A percentile compares a stretch with the other conserved stretches of the same genome.
phyloP scores from a whole-genome alignment of 192 early-diverging fungal genomes.

The Coemansia sp. region DNA sequence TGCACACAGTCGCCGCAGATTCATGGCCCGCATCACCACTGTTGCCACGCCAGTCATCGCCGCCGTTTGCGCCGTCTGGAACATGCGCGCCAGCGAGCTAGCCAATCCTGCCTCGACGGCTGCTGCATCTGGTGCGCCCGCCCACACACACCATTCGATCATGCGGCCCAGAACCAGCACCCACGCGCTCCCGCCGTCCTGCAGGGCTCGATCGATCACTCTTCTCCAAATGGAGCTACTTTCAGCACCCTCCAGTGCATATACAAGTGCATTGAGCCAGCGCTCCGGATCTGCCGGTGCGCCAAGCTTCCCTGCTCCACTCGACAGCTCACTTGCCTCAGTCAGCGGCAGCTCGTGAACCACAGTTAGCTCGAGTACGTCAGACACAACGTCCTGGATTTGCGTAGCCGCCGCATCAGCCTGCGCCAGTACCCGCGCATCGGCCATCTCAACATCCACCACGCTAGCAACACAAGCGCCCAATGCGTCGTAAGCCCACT shows the following conservation, averaged over 20 bases:
- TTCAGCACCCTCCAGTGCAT: not conserved
- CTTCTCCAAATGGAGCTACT: constrained; percentile 14
- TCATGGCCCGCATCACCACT: constrained; percentile 18
- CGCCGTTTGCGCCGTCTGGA: constrained; percentile 3
- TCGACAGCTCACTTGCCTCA: no score
- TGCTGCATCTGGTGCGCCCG: constrained; percentile 11
- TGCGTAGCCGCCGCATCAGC: constrained; percentile 13
- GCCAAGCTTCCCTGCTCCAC: not conserved
- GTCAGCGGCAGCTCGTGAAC: constrained; percentile 19
- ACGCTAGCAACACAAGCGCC: constrained; percentile 7
- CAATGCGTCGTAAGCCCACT: not conserved
- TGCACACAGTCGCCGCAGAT: constrained; percentile 23
- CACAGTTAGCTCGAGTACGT: constrained; percentile 16
- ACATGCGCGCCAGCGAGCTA: constrained; percentile 18
- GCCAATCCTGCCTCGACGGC: constrained; percentile 30
- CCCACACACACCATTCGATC: constrained; percentile 40
- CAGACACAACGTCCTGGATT: constrained; percentile 29
- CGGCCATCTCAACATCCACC: constrained; percentile 7
- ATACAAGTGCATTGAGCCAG: constrained; percentile 23
- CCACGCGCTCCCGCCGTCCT: constrained; percentile 21
- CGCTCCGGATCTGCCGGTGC: constrained; percentile 23
- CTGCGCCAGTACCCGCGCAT: constrained; percentile 12
- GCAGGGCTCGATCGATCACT: constrained; percentile 1
- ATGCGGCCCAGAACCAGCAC: constrained; percentile 27
- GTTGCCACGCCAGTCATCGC: not conserved